These are phyloP conservation scores for Pochonia chlamydosporia DNA, from an alignment of 2,329 filamentous ascomycete genomes.

Conservation along the genomic window DNA sequence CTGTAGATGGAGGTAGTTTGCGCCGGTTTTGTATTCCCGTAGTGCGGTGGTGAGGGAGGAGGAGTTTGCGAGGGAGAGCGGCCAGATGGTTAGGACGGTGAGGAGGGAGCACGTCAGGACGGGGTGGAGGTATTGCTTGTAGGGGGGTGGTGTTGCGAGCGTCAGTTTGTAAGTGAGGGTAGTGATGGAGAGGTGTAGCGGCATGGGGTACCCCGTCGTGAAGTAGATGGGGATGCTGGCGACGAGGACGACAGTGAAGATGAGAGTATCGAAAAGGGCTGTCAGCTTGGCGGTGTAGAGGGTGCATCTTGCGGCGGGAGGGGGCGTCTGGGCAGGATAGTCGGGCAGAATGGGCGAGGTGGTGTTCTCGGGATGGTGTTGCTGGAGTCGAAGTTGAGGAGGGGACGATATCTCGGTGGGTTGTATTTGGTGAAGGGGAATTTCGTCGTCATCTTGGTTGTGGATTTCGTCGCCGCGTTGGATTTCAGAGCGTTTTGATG, in stretches of 20 bases:
- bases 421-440: too few relatives aligned
- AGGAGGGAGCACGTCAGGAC: conserved; percentile 50
- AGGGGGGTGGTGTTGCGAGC: conserved; percentile 39
- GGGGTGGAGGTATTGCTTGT: conserved; percentile 50
- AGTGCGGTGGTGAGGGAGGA: conserved; percentile 36
- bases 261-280: not conserved
- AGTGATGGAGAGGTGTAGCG: conserved; percentile 39
- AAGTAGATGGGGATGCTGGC: conserved; percentile 40
- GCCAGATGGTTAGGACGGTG: conserved; percentile 47
- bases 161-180: conserved; percentile 47
- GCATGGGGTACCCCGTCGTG: conserved; percentile 44
- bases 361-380: too few relatives aligned
- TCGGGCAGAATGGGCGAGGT: not conserved
- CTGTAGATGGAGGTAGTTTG: conserved; percentile 49
- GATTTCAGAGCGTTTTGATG: conserved; percentile 18
- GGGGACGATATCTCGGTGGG: too few relatives aligned
- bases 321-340: not conserved
- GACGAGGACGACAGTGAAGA: not conserved
- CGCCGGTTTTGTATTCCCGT: conserved; percentile 42
- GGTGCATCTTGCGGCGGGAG: not conserved
- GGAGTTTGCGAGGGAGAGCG: conserved; percentile 41
- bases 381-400: too few relatives aligned
- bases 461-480: too few relatives aligned
- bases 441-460: too few relatives aligned
- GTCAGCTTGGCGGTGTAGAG: not conserved